These are phyloP conservation scores for Yamadazyma conglobata DNA, from an alignment of 1,139 yeast genomes.

Conservation along the genomic window DNA sequence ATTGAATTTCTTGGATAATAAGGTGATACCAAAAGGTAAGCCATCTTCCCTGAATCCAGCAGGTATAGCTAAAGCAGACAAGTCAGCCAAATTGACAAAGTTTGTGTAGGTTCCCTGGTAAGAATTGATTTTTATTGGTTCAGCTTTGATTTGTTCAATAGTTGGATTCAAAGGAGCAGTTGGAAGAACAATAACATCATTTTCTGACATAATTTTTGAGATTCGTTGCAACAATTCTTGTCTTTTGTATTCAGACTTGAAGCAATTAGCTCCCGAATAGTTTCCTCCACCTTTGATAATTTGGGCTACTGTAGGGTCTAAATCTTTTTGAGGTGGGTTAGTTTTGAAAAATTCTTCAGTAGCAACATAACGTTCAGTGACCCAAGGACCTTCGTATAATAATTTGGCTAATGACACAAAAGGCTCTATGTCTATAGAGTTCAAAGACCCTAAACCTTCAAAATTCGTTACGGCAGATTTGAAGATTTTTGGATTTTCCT, in stretches of 20 bases:
- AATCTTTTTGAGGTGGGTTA: slow-evolving; percentile 63
- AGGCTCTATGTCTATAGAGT: slow-evolving; percentile 62
- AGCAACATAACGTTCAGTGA: slow-evolving; percentile 89
- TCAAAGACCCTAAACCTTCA: slow-evolving; percentile 45
- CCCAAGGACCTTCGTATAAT: slow-evolving; percentile 98
- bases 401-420: slow-evolving; percentile 81
- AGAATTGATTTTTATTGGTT: slow-evolving; percentile 83
- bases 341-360: slow-evolving; percentile 68
- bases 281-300: slow-evolving; percentile 77
- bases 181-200: slow-evolving; percentile 83
- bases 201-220: slow-evolving; percentile 46
- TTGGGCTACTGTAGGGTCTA: slow-evolving; percentile 80
- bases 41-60: slow-evolving; percentile 84
- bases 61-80: slow-evolving; percentile 89
- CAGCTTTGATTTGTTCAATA: slow-evolving; percentile 62
- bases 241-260: slow-evolving; percentile 80
- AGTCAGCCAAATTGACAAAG: slow-evolving; percentile 89
- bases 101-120: slow-evolving; percentile 96
- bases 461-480: slow-evolving; percentile 58
- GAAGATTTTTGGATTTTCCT: slow-evolving; percentile 69
- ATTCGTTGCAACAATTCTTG: slow-evolving; percentile 70
- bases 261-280: slow-evolving; percentile 78
- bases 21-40: slow-evolving; percentile 84
- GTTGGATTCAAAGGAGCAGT: slow-evolving; percentile 93
- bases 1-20: slow-evolving; percentile 75